Percentiles rank a stretch among this genome's conserved stretches.
Evolutionary conservation across 2,329 filamentous ascomycete species (phyloP).

Genomic region (Mollisia scopiformis): DNA sequence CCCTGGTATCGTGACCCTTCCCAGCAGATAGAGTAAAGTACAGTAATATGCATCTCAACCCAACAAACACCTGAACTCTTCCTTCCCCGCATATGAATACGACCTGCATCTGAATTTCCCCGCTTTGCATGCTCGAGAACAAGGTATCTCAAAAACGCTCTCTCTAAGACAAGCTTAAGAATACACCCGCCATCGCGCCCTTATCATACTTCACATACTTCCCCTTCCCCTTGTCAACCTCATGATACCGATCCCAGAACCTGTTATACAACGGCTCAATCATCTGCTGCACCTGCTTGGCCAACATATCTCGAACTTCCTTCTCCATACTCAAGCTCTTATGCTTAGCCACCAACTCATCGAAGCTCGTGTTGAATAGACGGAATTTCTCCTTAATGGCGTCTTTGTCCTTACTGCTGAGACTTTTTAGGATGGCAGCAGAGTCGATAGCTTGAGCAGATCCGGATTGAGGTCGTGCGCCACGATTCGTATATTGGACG

Average conservation of each 20-base stretch:
- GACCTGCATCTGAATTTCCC: neutral
- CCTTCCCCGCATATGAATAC: neutral
- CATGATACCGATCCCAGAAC: constrained; percentile 97
- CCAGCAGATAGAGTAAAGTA: neutral
- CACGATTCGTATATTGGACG: constrained; percentile 84
- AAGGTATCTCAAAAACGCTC: neutral
- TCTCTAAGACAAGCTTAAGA: constrained; percentile 24
- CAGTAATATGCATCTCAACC: neutral
- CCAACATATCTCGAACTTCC: constrained; percentile 81
- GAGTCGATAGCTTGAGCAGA: constrained; percentile 70
- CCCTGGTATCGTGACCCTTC: neutral
- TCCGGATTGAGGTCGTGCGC: constrained; percentile 68
- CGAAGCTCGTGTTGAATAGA: constrained; percentile 87
- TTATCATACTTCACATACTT: constrained; percentile 99
- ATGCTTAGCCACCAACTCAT: constrained; percentile 83
- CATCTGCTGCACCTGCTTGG: constrained; percentile 84
- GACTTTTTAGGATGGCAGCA: constrained; percentile 77
- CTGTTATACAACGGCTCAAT: constrained; percentile 92
- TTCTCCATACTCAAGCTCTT: constrained; percentile 87
- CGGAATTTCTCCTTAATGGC: constrained; percentile 96
- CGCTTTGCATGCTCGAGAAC: neutral
- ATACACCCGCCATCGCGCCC: constrained; percentile 70
- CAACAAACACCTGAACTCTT: neutral
- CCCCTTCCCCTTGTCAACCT: constrained; percentile 95
- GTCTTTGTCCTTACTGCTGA: constrained; percentile 91